Percentiles rank a stretch among this genome's conserved stretches.
phyloP scores from a whole-genome alignment of 2,329 filamentous ascomycete species.

The Aurifilum marmelostoma region DNA sequence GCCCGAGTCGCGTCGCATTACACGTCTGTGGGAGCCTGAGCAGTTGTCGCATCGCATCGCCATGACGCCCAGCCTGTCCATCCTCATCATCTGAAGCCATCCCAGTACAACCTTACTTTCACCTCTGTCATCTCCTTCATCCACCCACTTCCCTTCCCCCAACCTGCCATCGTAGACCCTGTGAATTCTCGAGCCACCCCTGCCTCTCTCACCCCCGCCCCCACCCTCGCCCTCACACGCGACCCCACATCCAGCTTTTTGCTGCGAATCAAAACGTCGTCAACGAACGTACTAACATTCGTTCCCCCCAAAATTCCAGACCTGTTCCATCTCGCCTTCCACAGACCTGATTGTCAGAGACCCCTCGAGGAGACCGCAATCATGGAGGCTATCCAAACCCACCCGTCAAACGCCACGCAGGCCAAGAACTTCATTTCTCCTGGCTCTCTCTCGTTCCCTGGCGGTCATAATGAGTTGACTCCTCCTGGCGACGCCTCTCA shows the following conservation, averaged over 20 bases:
- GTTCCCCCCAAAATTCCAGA: conserved; percentile 29
- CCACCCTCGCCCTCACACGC: not conserved
- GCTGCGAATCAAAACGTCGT: not conserved
- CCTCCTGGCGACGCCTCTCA: conserved; percentile 76
- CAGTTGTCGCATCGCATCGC: conserved; percentile 16
- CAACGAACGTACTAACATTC: conserved; percentile 11
- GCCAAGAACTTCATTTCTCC: conserved; percentile 95
- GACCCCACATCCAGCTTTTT: not conserved
- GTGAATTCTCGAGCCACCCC: not conserved
- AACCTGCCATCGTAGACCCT: conserved; percentile 21
- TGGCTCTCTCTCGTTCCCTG: conserved; percentile 89
- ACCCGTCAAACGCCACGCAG: conserved; percentile 88
- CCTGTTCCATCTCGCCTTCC: conserved; percentile 33
- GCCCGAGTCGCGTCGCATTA: conserved; percentile 30
- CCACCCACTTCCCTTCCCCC: not conserved
- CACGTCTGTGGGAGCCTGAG: conserved; percentile 27
- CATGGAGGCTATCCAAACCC: conserved; percentile 91
- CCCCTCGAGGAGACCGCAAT: conserved; percentile 39
- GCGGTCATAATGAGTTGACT: conserved; percentile 79
- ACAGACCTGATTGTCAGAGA: conserved; percentile 9
- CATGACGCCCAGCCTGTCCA: not conserved
- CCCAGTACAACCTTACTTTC: not conserved
- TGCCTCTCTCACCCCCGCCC: not conserved
- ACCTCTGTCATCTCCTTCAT: not conserved
- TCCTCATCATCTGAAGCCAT: not conserved